A percentile compares a stretch with the other conserved stretches of the same genome.
Evolutionary conservation across 192 early-diverging fungal genomes (phyloP).

Genomic region (Coemansia sp.): DNA sequence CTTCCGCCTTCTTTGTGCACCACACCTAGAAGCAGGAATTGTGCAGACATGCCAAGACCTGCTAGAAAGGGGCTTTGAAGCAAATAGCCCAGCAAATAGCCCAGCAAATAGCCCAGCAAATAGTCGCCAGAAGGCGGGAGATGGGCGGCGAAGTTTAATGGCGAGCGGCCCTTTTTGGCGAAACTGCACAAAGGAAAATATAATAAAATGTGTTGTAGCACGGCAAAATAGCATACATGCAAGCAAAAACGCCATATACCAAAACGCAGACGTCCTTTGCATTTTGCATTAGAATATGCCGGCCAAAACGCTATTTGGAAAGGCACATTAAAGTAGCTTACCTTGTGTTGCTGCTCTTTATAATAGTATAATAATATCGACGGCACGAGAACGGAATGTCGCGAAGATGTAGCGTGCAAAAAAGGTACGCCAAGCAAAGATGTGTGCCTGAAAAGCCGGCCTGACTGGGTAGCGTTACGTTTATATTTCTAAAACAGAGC

Average conservation of each 20-base stretch:
- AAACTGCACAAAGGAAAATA: not conserved
- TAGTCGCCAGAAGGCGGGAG: not conserved
- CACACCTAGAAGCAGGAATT: not conserved
- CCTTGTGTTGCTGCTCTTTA: not conserved
- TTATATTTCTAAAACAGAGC: not conserved
- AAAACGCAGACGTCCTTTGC: not conserved
- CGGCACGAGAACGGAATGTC: not conserved
- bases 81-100: not conserved
- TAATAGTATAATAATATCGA: not conserved
- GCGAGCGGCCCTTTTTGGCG: not conserved
- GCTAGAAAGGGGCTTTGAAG: not conserved
- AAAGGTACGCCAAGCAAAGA: not conserved
- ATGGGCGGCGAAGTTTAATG: not conserved
- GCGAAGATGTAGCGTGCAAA: not conserved
- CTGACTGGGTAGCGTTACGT: not conserved
- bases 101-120: too few species aligned
- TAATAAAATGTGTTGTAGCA: not conserved
- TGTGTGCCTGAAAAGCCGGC: not conserved
- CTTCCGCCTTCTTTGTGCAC: not conserved
- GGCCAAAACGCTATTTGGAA: not conserved
- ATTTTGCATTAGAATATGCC: not conserved
- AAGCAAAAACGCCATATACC: not conserved
- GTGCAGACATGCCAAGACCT: not conserved
- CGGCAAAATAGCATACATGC: not conserved
- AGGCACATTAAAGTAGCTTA: not conserved